Evolutionary conservation across 768 basidiomycete genomes (phyloP), one percentile per base, ranked within the genome.

Genomic region (Termitomyces sp.): DNA sequence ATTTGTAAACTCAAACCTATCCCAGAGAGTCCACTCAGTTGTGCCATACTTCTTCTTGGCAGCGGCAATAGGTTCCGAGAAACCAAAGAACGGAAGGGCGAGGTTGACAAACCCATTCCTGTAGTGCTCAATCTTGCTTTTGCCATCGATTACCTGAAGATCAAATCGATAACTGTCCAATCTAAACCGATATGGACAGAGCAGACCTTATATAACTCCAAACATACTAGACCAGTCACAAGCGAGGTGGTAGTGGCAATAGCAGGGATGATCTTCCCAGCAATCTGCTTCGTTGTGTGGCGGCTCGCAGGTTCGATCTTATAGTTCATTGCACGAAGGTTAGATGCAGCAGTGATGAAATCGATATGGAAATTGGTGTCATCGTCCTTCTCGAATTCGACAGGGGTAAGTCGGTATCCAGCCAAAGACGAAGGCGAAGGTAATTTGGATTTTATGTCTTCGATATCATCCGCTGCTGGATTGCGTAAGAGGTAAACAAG

Each of bases 51-150:
- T 96, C 62, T 85, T 79, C 78, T 96, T 98, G 60, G 82, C 66
- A 20, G 94, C 93, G 4, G 86, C 87, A 61, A 98, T 92, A 12
- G 97, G 97, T 67, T 99, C 97, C 2, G 95, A 98, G 80, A 98
- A 99, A 28, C 93, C 97, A 68, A 98, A 98, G 87, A 98, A 98
- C 1, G 97, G 97, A 54, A 99, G 75, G 3, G 97, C 97, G 54
- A 99, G 81, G 73, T 99, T 99, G 66, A 98, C 84, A 72, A 99
- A 99, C 39, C 95, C 96, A 66, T 99, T 99, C 82, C 97, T 98
- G 83, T 92, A 99, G 49, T 89, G 83, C 63, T 98, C 97, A 15
- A 98, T 77, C 68, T 92, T 90, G 67, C 78, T 86, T 83, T 98
- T 98, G 60, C 89, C 88, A 69, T 98, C 97, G 63, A 99, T 95